Evolutionary conservation across 768 basidiomycete genomes (phyloP), one percentile per base, ranked within the genome.

Genomic region (Trametes gibbosa): DNA sequence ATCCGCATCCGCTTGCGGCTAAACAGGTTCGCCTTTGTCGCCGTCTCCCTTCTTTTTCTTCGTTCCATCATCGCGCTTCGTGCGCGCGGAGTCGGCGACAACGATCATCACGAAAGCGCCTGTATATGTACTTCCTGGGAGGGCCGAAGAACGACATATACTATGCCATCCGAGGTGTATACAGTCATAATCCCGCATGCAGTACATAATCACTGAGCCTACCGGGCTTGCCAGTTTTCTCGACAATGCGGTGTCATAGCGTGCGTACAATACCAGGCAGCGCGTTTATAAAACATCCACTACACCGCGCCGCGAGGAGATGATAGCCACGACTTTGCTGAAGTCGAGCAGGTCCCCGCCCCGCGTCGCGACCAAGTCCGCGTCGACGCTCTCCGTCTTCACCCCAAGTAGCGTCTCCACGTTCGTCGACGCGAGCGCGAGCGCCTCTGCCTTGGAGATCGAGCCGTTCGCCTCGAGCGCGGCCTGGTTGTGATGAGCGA

Each of bases 351-450:
- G 56, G 17, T 74, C 72, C 3, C 76, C 75, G 0, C 76, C 74
- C 35, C 58, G 66, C 13, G 74, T 76, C 0, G 67, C 66, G 43
- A 74, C 73, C 23, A 71, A 56, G 16, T 39, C 37, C 29, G 5
- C 29, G 29, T 32, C 10, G 4, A 10, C 29, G 29, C 29, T 10
- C 17, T 68, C 60, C 19, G 53, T 29, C 37, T 64, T 46, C 21
- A 53, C 49, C 7, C 71, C 72, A 5, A 83, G 70, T 13, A 82
- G 66, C 57, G 72, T 71, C 54, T 80, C 79, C 9, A 83, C 66
- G 63, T 81, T 81, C 16, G 69, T 67, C 27, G 74, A 73, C 14
- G 76, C 77, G 24, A 80, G 66, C 8, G 73, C 75, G 41, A 78
- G 69, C 34, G 78, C 79, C 70, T 79, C 51, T 1, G 56, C 47